phyloP scores from a whole-genome alignment of 2,329 filamentous ascomycete genomes.

The Pestalotiopsis sp. region DNA sequence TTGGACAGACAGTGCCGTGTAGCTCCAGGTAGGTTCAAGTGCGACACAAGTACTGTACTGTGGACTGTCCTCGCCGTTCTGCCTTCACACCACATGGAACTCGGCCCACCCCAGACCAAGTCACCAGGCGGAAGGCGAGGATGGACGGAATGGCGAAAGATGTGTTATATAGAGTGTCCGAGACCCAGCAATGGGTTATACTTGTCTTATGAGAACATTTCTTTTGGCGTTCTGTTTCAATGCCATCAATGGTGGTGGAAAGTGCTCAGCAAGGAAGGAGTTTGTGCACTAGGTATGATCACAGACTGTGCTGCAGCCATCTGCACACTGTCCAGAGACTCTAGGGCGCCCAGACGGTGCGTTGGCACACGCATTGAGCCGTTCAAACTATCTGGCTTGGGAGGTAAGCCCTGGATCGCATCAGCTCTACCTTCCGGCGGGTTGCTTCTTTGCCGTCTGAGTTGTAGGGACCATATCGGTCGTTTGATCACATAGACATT shows the following conservation, averaged over 20 bases:
- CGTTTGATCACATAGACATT: neutral
- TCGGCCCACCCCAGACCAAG: neutral
- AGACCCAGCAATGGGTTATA: neutral
- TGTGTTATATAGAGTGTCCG: neutral
- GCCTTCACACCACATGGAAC: neutral
- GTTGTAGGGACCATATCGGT: neutral
- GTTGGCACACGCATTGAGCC: neutral
- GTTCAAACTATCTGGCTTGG: neutral
- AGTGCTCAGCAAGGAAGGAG: neutral
- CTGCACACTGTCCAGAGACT: neutral
- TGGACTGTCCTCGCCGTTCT: neutral
- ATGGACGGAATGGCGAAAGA: neutral
- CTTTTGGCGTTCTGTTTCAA: too few species aligned
- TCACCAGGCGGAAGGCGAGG: neutral
- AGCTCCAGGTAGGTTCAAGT: neutral
- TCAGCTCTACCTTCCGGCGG: neutral
- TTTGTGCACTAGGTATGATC: neutral
- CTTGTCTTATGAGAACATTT: too few species aligned
- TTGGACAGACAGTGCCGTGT: neutral
- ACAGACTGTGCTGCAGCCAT: neutral
- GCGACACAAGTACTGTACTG: neutral
- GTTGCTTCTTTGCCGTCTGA: neutral
- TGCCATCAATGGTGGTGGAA: neutral
- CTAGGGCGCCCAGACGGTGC: neutral
- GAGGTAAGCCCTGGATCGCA: neutral